phyloP scores from a whole-genome alignment of 2,329 filamentous ascomycete species.

The Ascochyta viciae-villosae region DNA sequence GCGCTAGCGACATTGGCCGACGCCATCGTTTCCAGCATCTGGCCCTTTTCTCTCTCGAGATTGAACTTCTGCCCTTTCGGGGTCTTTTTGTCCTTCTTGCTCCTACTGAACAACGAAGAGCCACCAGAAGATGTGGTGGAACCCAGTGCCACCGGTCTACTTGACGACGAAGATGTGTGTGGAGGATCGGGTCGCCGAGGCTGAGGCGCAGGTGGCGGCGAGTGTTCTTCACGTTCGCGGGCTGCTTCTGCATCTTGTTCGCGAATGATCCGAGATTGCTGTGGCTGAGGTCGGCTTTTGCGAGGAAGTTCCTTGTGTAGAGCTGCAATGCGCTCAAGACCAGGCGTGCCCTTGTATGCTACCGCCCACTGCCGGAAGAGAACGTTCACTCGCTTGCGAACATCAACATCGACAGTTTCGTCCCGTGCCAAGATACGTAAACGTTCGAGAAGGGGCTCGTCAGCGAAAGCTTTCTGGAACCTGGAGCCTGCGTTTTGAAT shows the following conservation, averaged over 20 bases:
- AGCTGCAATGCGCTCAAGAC: constrained; percentile 78
- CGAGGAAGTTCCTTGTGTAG: constrained; percentile 76
- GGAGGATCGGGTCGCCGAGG: constrained; percentile 35
- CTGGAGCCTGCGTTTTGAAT: constrained; percentile 91
- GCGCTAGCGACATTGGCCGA: constrained; percentile 90
- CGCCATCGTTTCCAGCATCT: constrained; percentile 87
- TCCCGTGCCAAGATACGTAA: constrained; percentile 87
- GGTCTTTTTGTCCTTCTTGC: constrained; percentile 60
- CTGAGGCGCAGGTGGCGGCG: constrained; percentile 43
- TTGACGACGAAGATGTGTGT: constrained; percentile 39
- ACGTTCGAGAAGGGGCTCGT: constrained; percentile 90
- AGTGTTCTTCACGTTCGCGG: constrained; percentile 66
- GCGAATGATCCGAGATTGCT: constrained; percentile 80
- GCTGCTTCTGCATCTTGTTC: constrained; percentile 80
- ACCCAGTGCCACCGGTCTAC: constrained; percentile 38
- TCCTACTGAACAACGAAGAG: constrained; percentile 61
- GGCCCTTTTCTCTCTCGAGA: constrained; percentile 83
- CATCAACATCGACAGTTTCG: constrained; percentile 80
- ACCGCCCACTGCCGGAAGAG: constrained; percentile 87
- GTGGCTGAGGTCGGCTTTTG: constrained; percentile 67
- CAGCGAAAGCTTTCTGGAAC: constrained; percentile 86
- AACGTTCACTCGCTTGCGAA: constrained; percentile 86
- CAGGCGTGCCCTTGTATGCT: constrained; percentile 80
- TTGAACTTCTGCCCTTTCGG: constrained; percentile 72
- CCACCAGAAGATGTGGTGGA: constrained; percentile 51